These are phyloP conservation scores for Nannizziopsis arthrosporioides DNA, from an alignment of 2,329 filamentous ascomycete species.

Conservation along the genomic window DNA sequence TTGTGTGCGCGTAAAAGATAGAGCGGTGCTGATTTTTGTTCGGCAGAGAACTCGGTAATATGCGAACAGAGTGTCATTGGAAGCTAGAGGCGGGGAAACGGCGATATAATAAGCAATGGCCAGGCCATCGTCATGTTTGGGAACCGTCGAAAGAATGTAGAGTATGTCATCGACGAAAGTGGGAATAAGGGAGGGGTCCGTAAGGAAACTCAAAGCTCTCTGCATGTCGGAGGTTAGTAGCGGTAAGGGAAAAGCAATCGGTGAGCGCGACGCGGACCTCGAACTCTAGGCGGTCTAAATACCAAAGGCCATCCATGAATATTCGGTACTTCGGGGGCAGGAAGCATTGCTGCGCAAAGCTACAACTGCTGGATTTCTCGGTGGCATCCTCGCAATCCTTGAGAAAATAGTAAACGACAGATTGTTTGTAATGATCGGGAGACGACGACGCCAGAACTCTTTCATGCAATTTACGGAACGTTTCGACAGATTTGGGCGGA, in stretches of 20 bases:
- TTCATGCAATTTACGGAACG: slow-evolving; percentile 57
- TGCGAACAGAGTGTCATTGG: slow-evolving; percentile 48
- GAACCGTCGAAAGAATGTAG: slow-evolving; percentile 52
- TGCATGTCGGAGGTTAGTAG: slow-evolving; percentile 22
- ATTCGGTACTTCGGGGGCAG: slow-evolving; percentile 66
- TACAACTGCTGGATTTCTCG: slow-evolving; percentile 36
- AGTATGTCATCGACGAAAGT: slow-evolving; percentile 79
- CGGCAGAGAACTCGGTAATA: slow-evolving; percentile 59
- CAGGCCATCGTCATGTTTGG: slow-evolving; percentile 49
- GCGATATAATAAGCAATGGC: slow-evolving; percentile 69
- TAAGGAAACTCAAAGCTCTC: slow-evolving; percentile 61
- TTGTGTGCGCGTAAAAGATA: slow-evolving; percentile 59
- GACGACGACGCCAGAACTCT: slow-evolving; percentile 55
- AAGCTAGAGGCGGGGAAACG: slow-evolving; percentile 60
- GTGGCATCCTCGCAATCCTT: slow-evolving; percentile 54
- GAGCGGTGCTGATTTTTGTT: slow-evolving; percentile 58
- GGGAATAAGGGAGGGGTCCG: slow-evolving; percentile 65
- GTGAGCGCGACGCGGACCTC: slow-evolving; percentile 34
- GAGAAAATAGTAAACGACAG: slow-evolving; percentile 71
- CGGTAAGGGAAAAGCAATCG: background rate
- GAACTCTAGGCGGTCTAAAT: slow-evolving; percentile 62
- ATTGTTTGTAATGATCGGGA: slow-evolving; percentile 65
- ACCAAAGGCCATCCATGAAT: slow-evolving; percentile 73
- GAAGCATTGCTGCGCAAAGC: slow-evolving; percentile 52
- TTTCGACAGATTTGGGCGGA: slow-evolving; percentile 58